These are phyloP conservation scores for Acacia concinna DNA, from an alignment of 331 rosid genomes.

Conservation along the genomic window DNA sequence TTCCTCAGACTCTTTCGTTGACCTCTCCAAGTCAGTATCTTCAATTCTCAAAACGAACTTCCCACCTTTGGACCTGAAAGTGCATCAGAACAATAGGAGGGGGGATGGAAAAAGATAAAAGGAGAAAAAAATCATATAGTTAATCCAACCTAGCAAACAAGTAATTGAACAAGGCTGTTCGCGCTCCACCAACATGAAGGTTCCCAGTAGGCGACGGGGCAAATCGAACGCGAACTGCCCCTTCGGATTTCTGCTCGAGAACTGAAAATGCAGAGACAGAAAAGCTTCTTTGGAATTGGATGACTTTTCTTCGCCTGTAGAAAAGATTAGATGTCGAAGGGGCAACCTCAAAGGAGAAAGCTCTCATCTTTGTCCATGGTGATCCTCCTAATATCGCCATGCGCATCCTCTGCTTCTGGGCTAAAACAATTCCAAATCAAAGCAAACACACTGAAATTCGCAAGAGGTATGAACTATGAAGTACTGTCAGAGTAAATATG, in stretches of 20 bases:
- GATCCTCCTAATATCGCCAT: slow-evolving; percentile 56
- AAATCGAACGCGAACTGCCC: slow-evolving; percentile 76
- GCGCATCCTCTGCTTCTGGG: background rate
- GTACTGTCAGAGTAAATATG: no score
- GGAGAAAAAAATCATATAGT: background rate
- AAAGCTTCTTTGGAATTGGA: slow-evolving; percentile 47
- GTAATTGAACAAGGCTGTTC: slow-evolving; percentile 93
- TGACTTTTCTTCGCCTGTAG: slow-evolving; percentile 11
- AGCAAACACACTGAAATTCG: no score
- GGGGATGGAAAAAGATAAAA: background rate
- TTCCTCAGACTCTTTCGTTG: slow-evolving; percentile 85
- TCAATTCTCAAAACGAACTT: slow-evolving; percentile 87
- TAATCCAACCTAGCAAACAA: slow-evolving; percentile 71
- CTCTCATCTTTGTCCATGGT: slow-evolving; percentile 57
- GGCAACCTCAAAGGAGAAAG: slow-evolving; percentile 32
- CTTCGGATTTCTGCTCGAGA: slow-evolving; percentile 10
- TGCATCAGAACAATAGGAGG: background rate
- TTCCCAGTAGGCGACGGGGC: slow-evolving; percentile 97
- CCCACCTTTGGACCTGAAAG: slow-evolving; percentile 87
- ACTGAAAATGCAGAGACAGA: slow-evolving; percentile 58
- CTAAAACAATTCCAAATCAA: background rate
- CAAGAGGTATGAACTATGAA: no score
- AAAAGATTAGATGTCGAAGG: slow-evolving; percentile 40
- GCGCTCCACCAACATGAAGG: slow-evolving; percentile 97
- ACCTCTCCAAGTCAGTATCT: slow-evolving; percentile 98